Percentiles rank a stretch among this genome's conserved stretches.
Conservation (phyloP, 495 filamentous ascomycete species). For the Umbilicaria muhlenbergii region DNA sequence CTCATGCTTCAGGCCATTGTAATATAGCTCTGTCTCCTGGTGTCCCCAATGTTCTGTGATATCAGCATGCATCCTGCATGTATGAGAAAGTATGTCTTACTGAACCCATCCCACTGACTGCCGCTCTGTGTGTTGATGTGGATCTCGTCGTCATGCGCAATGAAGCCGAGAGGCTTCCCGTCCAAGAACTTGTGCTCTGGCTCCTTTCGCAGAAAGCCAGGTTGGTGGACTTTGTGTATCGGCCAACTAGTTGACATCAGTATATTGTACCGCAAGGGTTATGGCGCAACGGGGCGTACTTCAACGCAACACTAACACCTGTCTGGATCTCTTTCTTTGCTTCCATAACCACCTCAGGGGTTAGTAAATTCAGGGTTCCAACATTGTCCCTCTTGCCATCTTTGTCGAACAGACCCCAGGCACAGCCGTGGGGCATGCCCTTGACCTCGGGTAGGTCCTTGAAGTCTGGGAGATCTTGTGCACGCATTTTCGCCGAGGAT, state of each 20-base stretch:
- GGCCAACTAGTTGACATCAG: constrained; percentile 15
- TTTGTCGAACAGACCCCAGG: constrained; percentile 52
- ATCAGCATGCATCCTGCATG: too few species aligned
- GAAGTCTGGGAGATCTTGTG: constrained; percentile 25
- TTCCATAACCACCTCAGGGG: constrained; percentile 33
- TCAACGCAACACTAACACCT: constrained; percentile 42
- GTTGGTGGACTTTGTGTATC: constrained; percentile 29
- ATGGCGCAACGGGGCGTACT: constrained; percentile 21
- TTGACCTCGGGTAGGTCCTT: constrained; percentile 42
- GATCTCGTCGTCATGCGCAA: constrained; percentile 29
- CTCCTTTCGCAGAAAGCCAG: constrained; percentile 33
- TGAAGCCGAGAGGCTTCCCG: constrained; percentile 19
- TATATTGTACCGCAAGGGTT: background rate
- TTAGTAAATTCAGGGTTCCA: constrained; percentile 44
- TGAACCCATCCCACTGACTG: constrained; percentile 25
- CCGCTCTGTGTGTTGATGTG: constrained; percentile 30
- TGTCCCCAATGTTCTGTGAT: too few species aligned
- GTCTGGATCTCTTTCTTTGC: constrained; percentile 34
- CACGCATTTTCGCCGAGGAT: too few species aligned
- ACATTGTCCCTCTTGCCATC: constrained; percentile 40
- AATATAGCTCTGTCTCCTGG: too few species aligned
- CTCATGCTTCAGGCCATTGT: too few species aligned
- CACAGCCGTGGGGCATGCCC: constrained; percentile 45
- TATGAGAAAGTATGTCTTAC: too few species aligned
- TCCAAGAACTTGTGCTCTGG: constrained; percentile 33